A percentile compares a stretch with the other conserved stretches of the same genome.
Conservation (phyloP, 345 rosid species). For the Eucalyptus sp. region DNA sequence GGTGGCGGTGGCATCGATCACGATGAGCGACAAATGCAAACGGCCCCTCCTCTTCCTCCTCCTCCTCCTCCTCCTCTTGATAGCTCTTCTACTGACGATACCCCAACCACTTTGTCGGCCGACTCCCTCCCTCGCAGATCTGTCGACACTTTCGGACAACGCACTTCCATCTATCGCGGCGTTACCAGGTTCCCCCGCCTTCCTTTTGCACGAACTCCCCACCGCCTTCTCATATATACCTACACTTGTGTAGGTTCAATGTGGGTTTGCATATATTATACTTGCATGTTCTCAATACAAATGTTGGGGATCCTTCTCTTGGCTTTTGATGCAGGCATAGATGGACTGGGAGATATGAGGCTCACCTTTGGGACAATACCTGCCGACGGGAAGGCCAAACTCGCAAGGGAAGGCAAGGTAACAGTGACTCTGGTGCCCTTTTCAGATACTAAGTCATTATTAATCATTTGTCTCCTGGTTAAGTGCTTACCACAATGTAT, state of each 20-base stretch:
- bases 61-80: neutral
- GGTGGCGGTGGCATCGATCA: constrained; percentile 4
- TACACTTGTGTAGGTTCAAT: neutral
- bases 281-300: neutral
- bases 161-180: constrained; percentile 93
- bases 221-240: neutral
- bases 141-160: constrained; percentile 76
- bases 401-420: constrained; percentile 65
- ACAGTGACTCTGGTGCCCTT: neutral
- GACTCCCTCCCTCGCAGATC: constrained; percentile 52
- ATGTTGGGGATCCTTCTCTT: neutral
- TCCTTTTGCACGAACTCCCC: neutral
- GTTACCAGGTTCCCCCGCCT: constrained; percentile 54
- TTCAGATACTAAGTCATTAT: neutral
- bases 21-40: neutral
- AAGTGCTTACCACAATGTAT: neutral
- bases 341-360: constrained; percentile 87
- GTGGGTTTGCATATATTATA: neutral
- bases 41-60: neutral
- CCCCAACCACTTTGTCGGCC: neutral
- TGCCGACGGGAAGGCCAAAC: constrained; percentile 88
- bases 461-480: neutral
- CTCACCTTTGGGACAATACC: constrained; percentile 82
- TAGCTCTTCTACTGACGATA: neutral
- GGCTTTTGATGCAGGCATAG: constrained; percentile 35